phyloP scores from a whole-genome alignment of 129 eudicot genomes.

The Deinandra increscens region DNA sequence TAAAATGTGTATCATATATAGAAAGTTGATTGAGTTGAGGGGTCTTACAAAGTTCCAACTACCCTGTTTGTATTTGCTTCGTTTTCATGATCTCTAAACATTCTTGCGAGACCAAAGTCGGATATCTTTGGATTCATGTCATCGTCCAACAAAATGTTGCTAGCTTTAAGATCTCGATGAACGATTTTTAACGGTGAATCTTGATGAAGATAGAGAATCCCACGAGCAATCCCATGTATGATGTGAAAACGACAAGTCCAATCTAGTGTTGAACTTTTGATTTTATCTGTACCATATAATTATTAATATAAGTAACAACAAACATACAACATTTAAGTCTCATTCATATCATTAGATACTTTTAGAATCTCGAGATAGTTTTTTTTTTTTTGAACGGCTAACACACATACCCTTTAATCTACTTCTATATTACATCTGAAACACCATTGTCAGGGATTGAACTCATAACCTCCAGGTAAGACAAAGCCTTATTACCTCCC shows the following conservation, averaged over 20 bases:
- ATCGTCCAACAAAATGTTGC: constrained; percentile 21
- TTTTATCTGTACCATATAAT: constrained; percentile 23
- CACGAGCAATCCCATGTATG: constrained; percentile 38
- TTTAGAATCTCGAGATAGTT: too few species aligned
- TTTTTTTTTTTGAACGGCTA: too few species aligned
- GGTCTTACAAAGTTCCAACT: constrained; percentile 39
- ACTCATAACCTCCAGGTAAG: too few species aligned
- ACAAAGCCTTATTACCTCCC: too few species aligned
- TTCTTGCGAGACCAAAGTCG: constrained; percentile 40
- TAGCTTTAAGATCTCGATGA: constrained; percentile 21
- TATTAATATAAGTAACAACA: neutral
- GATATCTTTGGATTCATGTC: constrained; percentile 33
- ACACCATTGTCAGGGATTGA: too few species aligned
- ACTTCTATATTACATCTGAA: too few species aligned
- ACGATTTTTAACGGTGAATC: constrained; percentile 31
- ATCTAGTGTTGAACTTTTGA: constrained; percentile 22
- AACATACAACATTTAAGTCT: too few species aligned
- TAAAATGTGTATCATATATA: neutral
- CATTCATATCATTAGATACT: too few species aligned
- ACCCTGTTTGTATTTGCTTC: constrained; percentile 32
- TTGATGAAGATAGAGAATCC: constrained; percentile 41
- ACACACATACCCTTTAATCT: too few species aligned
- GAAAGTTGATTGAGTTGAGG: neutral
- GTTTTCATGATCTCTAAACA: constrained; percentile 31
- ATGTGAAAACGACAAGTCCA: constrained; percentile 31